A percentile compares a stretch with the other conserved stretches of the same genome.
These are phyloP conservation scores for Platanthera guangdongensis DNA, from an alignment of 106 monocot species.

Conservation along the genomic window DNA sequence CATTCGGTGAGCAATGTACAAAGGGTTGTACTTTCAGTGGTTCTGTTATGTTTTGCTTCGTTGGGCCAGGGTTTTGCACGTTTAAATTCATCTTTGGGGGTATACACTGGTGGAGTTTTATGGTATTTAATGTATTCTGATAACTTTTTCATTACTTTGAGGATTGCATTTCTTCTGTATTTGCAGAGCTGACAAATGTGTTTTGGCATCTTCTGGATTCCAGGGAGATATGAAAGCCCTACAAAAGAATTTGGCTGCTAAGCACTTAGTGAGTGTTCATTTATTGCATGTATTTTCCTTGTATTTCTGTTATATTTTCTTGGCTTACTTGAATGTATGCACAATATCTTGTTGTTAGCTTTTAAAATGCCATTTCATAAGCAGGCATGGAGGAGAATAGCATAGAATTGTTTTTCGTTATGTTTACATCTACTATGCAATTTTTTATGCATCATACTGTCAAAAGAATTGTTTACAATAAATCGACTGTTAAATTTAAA, in stretches of 20 bases:
- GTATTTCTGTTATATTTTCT: background rate
- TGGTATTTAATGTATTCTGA: background rate
- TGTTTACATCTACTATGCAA: background rate
- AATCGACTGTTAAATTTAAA: background rate
- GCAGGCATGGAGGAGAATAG: background rate
- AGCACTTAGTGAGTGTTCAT: constrained; percentile 54
- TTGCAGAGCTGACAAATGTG: constrained; percentile 75
- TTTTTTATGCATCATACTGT: background rate
- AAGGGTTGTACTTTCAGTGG: background rate
- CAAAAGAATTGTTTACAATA: background rate
- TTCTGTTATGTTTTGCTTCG: background rate
- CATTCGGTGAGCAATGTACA: too few species aligned
- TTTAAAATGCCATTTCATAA: background rate
- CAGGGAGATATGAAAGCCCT: constrained; percentile 93
- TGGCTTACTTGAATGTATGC: background rate
- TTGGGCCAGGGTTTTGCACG: background rate
- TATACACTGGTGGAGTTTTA: background rate
- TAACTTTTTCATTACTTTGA: background rate
- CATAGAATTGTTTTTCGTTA: background rate
- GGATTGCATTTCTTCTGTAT: background rate
- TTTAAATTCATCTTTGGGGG: background rate
- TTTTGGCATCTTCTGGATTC: constrained; percentile 91
- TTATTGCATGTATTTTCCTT: background rate
- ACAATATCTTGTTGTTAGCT: background rate
- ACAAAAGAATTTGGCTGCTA: constrained; percentile 83